Evolutionary conservation across 2,329 filamentous ascomycete genomes (phyloP).

Genomic region (Cordyceps javanica): DNA sequence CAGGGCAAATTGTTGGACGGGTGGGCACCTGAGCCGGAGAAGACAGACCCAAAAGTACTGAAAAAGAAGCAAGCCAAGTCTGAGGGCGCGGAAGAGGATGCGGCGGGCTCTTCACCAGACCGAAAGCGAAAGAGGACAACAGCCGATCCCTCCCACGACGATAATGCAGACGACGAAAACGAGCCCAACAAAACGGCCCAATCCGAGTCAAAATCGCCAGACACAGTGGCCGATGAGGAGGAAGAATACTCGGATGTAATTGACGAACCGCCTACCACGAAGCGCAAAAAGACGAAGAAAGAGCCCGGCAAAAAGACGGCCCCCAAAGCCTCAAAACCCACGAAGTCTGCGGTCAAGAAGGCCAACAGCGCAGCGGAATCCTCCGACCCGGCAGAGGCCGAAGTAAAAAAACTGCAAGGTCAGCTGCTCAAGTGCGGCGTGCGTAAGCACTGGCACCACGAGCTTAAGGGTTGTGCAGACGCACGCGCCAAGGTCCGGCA

Average conservation of each 20-base stretch:
- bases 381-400: conserved; percentile 60
- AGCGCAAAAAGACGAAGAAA: conserved; percentile 46
- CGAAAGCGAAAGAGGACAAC: conserved; percentile 15
- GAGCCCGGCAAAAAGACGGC: conserved; percentile 19
- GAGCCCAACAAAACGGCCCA: conserved; percentile 9
- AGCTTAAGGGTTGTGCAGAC: conserved; percentile 71
- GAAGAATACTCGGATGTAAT: conserved; percentile 51
- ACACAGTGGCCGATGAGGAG: conserved; percentile 24
- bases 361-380: conserved; percentile 25
- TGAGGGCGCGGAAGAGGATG: conserved; percentile 15
- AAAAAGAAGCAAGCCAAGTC: conserved; percentile 32
- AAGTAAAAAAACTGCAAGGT: conserved; percentile 82
- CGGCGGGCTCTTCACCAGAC: background rate
- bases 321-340: conserved; percentile 20
- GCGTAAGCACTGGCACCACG: conserved; percentile 83
- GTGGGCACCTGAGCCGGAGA: conserved; percentile 23
- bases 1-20: conserved; percentile 33
- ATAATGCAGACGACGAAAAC: conserved; percentile 13
- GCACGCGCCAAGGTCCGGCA: conserved; percentile 75
- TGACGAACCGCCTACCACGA: conserved; percentile 61
- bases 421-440: conserved; percentile 87
- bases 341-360: conserved; percentile 37
- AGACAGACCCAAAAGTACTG: conserved; percentile 15
- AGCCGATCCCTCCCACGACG: conserved; percentile 15
- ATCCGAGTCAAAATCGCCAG: conserved; percentile 8